A percentile compares a stretch with the other conserved stretches of the same genome.
Conservation (phyloP, 257 asterid species). For the Ocimum tenuiflorum region DNA sequence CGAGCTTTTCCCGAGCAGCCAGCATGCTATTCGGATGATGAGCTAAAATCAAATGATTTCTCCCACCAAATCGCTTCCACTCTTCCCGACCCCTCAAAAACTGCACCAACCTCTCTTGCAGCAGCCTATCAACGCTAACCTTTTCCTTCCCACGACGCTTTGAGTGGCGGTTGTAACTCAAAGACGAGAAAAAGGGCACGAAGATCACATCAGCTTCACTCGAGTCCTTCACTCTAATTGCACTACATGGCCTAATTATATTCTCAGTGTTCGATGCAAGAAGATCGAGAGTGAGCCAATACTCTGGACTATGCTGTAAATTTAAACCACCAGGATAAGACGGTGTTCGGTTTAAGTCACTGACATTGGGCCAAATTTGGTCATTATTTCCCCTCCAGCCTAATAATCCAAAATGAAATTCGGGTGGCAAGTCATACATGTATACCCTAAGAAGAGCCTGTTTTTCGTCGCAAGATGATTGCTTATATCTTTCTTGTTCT, state of each 20-base stretch:
- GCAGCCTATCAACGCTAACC: slow-evolving; percentile 29
- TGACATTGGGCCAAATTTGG: slow-evolving; percentile 57
- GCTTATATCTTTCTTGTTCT: slow-evolving; percentile 13
- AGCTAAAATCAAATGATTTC: slow-evolving; percentile 60
- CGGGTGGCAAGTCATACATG: slow-evolving; percentile 73
- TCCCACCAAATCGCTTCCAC: slow-evolving; percentile 54
- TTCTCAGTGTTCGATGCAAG: slow-evolving; percentile 41
- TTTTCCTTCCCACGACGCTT: slow-evolving; percentile 38
- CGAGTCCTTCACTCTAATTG: slow-evolving; percentile 47
- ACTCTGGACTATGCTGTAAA: slow-evolving; percentile 64
- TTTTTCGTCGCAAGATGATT: slow-evolving; percentile 30
- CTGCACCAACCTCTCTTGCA: slow-evolving; percentile 56
- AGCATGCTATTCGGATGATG: slow-evolving; percentile 80
- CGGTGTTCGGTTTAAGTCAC: slow-evolving; percentile 33
- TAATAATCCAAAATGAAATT: slow-evolving; percentile 69
- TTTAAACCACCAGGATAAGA: slow-evolving; percentile 74
- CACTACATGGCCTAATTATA: slow-evolving; percentile 53
- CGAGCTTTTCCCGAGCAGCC: slow-evolving; percentile 49
- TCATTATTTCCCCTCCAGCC: slow-evolving; percentile 41
- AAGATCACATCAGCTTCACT: slow-evolving; percentile 56
- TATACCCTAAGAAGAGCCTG: slow-evolving; percentile 53
- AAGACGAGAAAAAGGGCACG: slow-evolving; percentile 70
- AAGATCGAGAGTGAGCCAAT: slow-evolving; percentile 80
- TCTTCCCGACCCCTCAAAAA: slow-evolving; percentile 48
- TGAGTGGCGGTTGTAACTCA: slow-evolving; percentile 70